Percentiles rank a stretch among this genome's conserved stretches.
phyloP scores from a whole-genome alignment of 805 yeast species.

The Zygoascus biomembranicola region DNA sequence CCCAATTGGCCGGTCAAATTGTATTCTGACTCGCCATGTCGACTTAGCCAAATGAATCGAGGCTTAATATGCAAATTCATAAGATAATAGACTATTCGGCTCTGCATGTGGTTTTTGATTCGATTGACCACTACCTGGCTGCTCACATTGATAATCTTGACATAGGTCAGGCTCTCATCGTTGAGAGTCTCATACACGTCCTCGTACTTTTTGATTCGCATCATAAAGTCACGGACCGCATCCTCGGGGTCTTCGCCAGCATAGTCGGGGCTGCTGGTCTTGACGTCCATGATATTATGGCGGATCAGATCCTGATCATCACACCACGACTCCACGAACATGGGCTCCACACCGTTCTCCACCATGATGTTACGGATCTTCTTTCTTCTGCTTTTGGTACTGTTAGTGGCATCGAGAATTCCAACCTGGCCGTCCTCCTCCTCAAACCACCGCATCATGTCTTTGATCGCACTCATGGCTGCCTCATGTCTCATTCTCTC shows the following conservation, averaged over 20 bases:
- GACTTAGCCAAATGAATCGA: constrained; percentile 82
- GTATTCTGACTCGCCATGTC: constrained; percentile 93
- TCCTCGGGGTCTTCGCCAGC: constrained; percentile 55
- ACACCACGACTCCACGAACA: constrained; percentile 89
- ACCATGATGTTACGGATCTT: constrained; percentile 40
- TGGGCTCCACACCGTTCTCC: constrained; percentile 66
- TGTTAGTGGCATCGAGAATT: constrained; percentile 87
- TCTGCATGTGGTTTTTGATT: constrained; percentile 81
- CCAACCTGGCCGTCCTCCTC: constrained; percentile 83
- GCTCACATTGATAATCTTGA: constrained; percentile 80
- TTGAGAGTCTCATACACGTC: constrained; percentile 70
- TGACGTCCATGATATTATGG: constrained; percentile 78
- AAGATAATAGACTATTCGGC: constrained; percentile 88
- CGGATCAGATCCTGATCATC: constrained; percentile 69
- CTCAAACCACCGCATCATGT: constrained; percentile 80
- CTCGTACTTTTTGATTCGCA: constrained; percentile 68
- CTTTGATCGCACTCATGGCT: constrained; percentile 60
- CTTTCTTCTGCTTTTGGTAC: constrained; percentile 63
- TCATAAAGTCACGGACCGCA: constrained; percentile 64
- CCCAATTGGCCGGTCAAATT: constrained; percentile 93
- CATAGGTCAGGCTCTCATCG: constrained; percentile 56
- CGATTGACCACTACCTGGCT: constrained; percentile 81
- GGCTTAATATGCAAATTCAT: constrained; percentile 95
- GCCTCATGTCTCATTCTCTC: constrained; percentile 58
- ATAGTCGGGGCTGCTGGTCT: constrained; percentile 81